A percentile compares a stretch with the other conserved stretches of the same genome.
phyloP scores from a whole-genome alignment of 495 filamentous ascomycete genomes.

The Podospora tetraspora region DNA sequence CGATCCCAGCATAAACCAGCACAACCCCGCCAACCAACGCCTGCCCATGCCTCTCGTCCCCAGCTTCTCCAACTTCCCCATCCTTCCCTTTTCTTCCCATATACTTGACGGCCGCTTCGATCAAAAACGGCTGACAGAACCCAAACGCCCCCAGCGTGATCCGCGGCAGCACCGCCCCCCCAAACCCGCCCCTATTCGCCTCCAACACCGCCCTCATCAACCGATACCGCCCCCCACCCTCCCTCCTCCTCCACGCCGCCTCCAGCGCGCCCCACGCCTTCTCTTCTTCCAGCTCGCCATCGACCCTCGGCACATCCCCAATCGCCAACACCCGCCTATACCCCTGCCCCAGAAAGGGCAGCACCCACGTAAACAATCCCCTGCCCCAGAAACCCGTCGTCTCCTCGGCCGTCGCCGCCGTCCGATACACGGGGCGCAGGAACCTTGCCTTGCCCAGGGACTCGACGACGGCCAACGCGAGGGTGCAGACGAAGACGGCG shows the following conservation, averaged over 20 bases:
- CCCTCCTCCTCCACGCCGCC: neutral
- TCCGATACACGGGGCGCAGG: slow-evolving; percentile 19
- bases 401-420: slow-evolving; percentile 23
- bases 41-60: slow-evolving; percentile 31
- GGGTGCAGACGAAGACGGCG: slow-evolving; percentile 3
- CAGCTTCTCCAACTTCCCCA: neutral
- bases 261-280: slow-evolving; percentile 5
- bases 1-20: slow-evolving; percentile 53
- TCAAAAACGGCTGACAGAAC: slow-evolving; percentile 12
- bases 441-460: slow-evolving; percentile 24
- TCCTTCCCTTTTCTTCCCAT: neutral
- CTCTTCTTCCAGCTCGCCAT: slow-evolving; percentile 16
- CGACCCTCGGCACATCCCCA: slow-evolving; percentile 28
- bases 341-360: slow-evolving; percentile 28
- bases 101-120: neutral
- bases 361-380: slow-evolving; percentile 33
- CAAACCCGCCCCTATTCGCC: slow-evolving; percentile 12
- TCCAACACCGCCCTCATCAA: slow-evolving; percentile 4
- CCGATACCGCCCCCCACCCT: neutral
- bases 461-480: slow-evolving; percentile 19
- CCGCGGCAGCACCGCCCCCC: slow-evolving; percentile 8
- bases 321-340: slow-evolving; percentile 25
- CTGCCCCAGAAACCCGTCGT: slow-evolving; percentile 29
- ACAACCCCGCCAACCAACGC: slow-evolving; percentile 52
- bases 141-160: neutral